Evolutionary conservation across 768 basidiomycete genomes (phyloP), one percentile per base, ranked within the genome.

Genomic region (Russula vinacea): DNA sequence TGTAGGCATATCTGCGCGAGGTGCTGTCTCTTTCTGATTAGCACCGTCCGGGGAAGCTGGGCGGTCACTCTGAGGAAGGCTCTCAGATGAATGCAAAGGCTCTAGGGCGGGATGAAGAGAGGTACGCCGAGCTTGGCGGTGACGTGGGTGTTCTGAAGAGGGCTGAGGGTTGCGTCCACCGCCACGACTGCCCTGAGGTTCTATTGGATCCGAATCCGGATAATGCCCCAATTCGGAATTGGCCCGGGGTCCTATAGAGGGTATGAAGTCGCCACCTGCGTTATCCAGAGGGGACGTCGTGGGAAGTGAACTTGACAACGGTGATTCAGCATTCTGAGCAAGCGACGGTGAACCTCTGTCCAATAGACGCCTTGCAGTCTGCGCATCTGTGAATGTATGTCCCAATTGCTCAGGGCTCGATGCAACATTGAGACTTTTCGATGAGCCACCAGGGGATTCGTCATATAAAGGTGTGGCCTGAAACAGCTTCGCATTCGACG

Each of bases 191-290:
- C 59, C 76, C 71, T 70, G 75, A 69, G 70, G 73, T 49, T 83
- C 81, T 57, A 76, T 76, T 64, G 85, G 72, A 74, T 92, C 91
- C 49, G 85, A 72, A 74, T 92, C 91, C 47, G 85, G 71, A 73
- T 93, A 92, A 71, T 92, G 87, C 5, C 91, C 91, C 50, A 91
- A 78, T 73, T 91, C 91, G 32, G 92, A 93, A 72, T 87, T 90
- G 8, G 90, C 83, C 55, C 90, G 84, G 65, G 81, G 82, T 24
- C 74, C 73, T 60, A 79, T 62, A 14, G 75, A 57, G 16, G 65
- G 39, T 35, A 42, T 47, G 7, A 67, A 63, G 22, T 68, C 67
- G 13, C 56, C 57, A 26, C 73, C 72, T 11, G 72, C 73, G 17
- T 69, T 66, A 29, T 74, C 74, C 29, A 82, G 73, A 29, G 84